Conservation (phyloP, 2,329 filamentous ascomycete genomes). For the Trichothecium sympodiale region DNA sequence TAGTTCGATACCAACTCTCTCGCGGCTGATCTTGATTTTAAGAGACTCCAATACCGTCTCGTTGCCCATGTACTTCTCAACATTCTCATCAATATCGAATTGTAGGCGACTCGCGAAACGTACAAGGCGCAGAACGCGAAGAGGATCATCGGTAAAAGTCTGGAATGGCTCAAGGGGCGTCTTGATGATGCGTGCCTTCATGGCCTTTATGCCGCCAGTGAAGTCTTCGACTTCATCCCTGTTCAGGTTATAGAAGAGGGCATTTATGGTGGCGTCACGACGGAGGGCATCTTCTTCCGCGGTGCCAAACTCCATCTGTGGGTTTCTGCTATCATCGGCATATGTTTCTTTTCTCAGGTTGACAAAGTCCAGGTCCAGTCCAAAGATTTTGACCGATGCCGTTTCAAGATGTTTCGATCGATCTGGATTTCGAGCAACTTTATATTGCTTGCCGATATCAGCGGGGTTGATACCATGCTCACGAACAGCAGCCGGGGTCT, state of each 20-base stretch:
- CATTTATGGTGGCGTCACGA: conserved; percentile 88
- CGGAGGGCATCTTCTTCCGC: conserved; percentile 81
- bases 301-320: conserved; percentile 87
- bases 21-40: conserved; percentile 81
- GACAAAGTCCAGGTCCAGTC: conserved; percentile 85
- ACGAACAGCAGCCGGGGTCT: conserved; percentile 43
- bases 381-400: conserved; percentile 74
- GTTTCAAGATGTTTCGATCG: conserved; percentile 96
- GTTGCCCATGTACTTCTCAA: conserved; percentile 65
- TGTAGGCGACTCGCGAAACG: conserved; percentile 78
- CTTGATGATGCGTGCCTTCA: conserved; percentile 61
- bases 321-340: conserved; percentile 77
- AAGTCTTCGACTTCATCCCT: conserved; percentile 75
- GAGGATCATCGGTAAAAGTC: conserved; percentile 88
- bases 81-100: conserved; percentile 64
- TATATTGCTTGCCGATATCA: conserved; percentile 68
- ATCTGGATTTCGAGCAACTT: conserved; percentile 83
- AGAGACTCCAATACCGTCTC: conserved; percentile 67
- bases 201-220: conserved; percentile 66
- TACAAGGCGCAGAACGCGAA: conserved; percentile 76
- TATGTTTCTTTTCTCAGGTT: conserved; percentile 91
- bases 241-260: conserved; percentile 89
- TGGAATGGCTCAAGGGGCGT: conserved; percentile 82
- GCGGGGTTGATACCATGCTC: conserved; percentile 47
- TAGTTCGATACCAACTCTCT: conserved; percentile 76